Conservation (phyloP, 352 stramenopile species). For the Pseudoperonospora humuli region DNA sequence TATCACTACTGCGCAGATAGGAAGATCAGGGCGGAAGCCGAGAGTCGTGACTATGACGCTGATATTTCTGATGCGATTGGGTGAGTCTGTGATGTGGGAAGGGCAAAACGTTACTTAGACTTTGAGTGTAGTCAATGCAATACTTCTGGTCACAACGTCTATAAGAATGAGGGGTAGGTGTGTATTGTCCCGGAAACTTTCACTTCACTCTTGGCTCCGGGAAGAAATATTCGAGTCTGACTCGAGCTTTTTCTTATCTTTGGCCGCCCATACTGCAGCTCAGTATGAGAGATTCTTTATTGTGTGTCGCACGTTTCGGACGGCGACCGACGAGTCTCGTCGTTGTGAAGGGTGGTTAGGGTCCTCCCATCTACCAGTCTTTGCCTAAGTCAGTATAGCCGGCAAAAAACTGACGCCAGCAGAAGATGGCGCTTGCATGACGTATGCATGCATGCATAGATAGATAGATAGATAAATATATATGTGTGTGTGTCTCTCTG, state of each 20-base stretch:
- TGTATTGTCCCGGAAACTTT: too few relatives aligned
- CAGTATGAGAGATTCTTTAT: constrained; percentile 3
- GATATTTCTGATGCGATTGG: neutral
- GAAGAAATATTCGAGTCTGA: too few relatives aligned
- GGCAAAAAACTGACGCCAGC: constrained; percentile 27
- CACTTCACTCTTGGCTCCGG: too few relatives aligned
- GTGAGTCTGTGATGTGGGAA: neutral
- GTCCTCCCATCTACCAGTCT: constrained; percentile 16
- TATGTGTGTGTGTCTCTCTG: constrained; percentile 4
- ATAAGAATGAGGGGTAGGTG: constrained; percentile 18
- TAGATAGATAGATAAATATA: too few relatives aligned
- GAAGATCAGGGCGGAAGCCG: constrained; percentile 20
- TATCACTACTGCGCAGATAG: neutral
- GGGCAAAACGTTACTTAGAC: constrained; percentile 3
- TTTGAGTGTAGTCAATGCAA: too few relatives aligned
- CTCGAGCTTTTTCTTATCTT: too few relatives aligned
- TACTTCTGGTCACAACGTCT: constrained; percentile 3
- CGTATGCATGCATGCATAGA: constrained; percentile 9
- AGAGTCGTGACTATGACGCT: neutral
- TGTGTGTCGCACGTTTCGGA: constrained; percentile 17
- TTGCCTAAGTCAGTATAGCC: constrained; percentile 16
- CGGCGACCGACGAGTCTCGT: constrained; percentile 9
- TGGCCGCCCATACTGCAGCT: too few relatives aligned
- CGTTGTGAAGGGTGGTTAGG: constrained; percentile 12
- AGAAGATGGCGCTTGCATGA: constrained; percentile 15